Conservation (phyloP, 148 eudicot genomes). For the Vaccinium macrocarpon region DNA sequence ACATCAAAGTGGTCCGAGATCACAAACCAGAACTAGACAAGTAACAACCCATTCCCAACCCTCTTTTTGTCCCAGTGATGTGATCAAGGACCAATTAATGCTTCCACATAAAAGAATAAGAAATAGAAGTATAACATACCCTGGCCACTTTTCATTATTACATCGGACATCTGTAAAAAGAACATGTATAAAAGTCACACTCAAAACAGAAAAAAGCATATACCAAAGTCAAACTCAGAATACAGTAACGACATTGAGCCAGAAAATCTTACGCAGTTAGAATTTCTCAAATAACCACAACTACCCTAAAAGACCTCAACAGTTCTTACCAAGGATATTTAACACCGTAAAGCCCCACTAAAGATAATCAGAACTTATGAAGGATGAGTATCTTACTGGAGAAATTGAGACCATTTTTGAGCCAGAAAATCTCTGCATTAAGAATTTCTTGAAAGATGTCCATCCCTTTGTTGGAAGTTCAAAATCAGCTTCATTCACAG, state of each 20-base stretch:
- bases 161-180: slow-evolving; percentile 34
- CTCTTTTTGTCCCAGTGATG: not conserved
- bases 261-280: slow-evolving; percentile 57
- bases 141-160: slow-evolving; percentile 37
- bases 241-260: slow-evolving; percentile 18
- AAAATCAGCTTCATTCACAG: slow-evolving; percentile 19
- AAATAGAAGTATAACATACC: slow-evolving; percentile 36
- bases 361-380: not conserved
- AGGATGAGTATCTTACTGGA: slow-evolving; percentile 36
- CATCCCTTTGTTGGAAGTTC: slow-evolving; percentile 47
- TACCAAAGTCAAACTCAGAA: not conserved
- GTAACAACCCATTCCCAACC: not conserved
- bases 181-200: not conserved
- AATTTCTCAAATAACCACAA: slow-evolving; percentile 36
- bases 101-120: slow-evolving; percentile 2
- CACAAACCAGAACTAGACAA: not conserved
- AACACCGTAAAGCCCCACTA: not conserved
- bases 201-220: slow-evolving; percentile 12
- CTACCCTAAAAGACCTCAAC: not conserved
- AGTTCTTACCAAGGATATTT: not conserved
- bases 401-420: slow-evolving; percentile 52
- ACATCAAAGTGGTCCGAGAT: not conserved
- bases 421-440: slow-evolving; percentile 64
- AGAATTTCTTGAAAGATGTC: slow-evolving; percentile 54
- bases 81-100: not conserved